Evolutionary conservation across 768 basidiomycete species (phyloP).

Genomic region (Rhodotorula graminis): DNA sequence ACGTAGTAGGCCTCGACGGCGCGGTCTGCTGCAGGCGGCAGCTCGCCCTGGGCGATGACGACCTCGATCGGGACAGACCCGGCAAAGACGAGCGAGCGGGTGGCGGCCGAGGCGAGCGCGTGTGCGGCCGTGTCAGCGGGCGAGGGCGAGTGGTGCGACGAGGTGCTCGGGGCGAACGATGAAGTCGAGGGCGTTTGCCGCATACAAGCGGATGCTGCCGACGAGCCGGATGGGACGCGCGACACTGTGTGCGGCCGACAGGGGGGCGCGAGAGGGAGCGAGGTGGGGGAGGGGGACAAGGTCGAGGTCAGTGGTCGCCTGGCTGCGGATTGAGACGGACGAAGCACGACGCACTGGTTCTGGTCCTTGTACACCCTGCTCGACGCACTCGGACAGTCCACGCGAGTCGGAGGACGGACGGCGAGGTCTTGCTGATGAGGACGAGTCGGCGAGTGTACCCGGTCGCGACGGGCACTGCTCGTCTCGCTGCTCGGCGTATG

Average conservation of each 20-base stretch:
- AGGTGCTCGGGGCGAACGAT: not conserved
- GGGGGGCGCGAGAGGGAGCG: not conserved
- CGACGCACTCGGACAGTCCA: too few relatives aligned
- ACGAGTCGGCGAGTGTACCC: not conserved
- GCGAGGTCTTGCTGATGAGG: too few relatives aligned
- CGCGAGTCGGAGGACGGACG: too few relatives aligned
- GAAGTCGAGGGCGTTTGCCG: not conserved
- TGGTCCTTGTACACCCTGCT: too few relatives aligned
- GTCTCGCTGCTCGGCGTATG: too few relatives aligned
- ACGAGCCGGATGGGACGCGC: not conserved
- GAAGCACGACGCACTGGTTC: too few relatives aligned
- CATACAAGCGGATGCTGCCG: not conserved
- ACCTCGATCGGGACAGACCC: slow-evolving; percentile 84
- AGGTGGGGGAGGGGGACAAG: too few relatives aligned
- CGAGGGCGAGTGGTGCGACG: too few relatives aligned
- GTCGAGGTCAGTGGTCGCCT: too few relatives aligned
- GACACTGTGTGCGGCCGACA: not conserved
- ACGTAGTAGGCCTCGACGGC: slow-evolving; percentile 80
- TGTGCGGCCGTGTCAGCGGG: too few relatives aligned
- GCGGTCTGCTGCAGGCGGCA: slow-evolving; percentile 83
- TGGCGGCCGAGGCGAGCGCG: slow-evolving; percentile 45
- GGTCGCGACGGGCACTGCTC: too few relatives aligned
- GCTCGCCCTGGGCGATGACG: slow-evolving; percentile 79
- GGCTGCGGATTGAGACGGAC: too few relatives aligned
- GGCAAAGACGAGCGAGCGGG: slow-evolving; percentile 83